Percentiles rank a stretch among this genome's conserved stretches.
Evolutionary conservation across 805 yeast genomes (phyloP).

Genomic region (Debaryomyces hansenii): DNA sequence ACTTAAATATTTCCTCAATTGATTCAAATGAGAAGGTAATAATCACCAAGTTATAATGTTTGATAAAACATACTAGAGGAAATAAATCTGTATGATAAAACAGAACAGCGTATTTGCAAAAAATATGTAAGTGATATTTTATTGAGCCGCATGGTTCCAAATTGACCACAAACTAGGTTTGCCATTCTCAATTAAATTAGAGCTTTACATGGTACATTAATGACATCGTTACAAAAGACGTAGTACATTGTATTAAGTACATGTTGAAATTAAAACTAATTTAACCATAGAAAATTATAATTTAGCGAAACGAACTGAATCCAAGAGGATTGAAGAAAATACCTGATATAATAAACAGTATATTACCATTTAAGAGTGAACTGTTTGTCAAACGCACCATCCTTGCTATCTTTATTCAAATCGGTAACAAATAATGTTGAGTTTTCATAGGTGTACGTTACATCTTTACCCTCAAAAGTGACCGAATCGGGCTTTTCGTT

Average conservation of each 20-base stretch:
- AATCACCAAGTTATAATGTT: background rate
- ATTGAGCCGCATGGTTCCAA: background rate
- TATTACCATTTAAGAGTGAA: background rate
- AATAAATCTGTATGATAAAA: too few species aligned
- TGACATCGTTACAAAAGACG: too few species aligned
- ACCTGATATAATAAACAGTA: too few species aligned
- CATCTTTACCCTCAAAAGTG: conserved; percentile 10
- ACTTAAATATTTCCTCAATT: background rate
- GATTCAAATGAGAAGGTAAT: background rate
- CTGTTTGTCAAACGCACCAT: background rate
- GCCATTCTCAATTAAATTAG: too few species aligned
- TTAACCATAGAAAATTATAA: too few species aligned
- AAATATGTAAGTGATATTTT: background rate
- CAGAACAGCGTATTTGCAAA: background rate
- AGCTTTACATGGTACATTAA: too few species aligned
- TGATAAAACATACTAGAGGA: too few species aligned
- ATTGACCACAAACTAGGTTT: background rate
- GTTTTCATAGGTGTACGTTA: conserved; percentile 13
- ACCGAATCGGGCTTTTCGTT: conserved; percentile 13
- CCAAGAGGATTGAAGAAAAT: too few species aligned
- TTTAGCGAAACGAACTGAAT: too few species aligned
- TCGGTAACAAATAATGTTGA: conserved; percentile 16
- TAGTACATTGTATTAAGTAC: too few species aligned
- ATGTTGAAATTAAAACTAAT: too few species aligned
- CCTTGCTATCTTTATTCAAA: conserved; percentile 12